These are phyloP conservation scores for Echinosophora koreensis DNA, from an alignment of 306 rosid species.

Conservation along the genomic window DNA sequence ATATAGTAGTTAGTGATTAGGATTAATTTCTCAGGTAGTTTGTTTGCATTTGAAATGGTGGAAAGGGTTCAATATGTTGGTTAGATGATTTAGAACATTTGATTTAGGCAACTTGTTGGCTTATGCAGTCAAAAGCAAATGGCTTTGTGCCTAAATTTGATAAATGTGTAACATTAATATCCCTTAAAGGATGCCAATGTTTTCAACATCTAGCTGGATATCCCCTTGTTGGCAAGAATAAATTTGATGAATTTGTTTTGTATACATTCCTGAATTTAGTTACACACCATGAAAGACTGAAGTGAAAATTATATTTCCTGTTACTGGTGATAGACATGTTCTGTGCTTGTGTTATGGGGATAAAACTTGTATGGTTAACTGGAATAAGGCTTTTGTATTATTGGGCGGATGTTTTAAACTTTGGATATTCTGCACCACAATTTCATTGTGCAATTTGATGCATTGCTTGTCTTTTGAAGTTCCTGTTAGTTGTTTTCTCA, in stretches of 20 bases:
- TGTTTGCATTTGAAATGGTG: conserved; percentile 24
- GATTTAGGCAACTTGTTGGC: conserved; percentile 7
- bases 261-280: conserved; percentile 10
- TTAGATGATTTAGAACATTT: background rate
- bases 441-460: background rate
- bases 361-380: background rate
- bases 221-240: conserved; percentile 8
- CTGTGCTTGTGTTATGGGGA: background rate
- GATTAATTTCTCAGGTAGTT: background rate
- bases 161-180: background rate
- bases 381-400: background rate
- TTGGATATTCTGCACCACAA: conserved; percentile 1
- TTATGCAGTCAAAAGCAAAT: conserved; percentile 3
- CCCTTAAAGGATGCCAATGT: background rate
- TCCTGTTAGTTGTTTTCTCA: conserved; percentile 22
- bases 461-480: background rate
- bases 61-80: conserved; percentile 4
- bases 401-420: conserved; percentile 13
- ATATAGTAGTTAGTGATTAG: background rate
- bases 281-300: background rate
- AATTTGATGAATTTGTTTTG: conserved; percentile 13
- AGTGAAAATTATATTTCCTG: background rate
- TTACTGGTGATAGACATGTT: conserved; percentile 13
- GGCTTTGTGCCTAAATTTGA: conserved; percentile 25
- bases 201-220: conserved; percentile 2